These are phyloP conservation scores for Rhizodiscina lignyota DNA, from an alignment of 495 filamentous ascomycete species.

Conservation along the genomic window DNA sequence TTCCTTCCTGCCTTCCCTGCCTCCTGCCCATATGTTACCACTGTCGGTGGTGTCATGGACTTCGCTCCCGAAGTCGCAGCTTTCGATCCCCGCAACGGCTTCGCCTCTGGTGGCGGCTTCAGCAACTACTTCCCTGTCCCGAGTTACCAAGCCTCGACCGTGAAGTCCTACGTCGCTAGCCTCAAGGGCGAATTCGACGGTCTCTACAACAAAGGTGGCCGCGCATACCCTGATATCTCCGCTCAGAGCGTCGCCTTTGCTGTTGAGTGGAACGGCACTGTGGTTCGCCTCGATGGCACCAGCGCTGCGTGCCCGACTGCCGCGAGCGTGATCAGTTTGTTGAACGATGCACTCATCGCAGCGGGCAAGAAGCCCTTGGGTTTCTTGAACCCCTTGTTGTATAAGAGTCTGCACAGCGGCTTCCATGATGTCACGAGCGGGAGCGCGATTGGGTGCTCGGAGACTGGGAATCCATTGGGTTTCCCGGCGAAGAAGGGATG, in stretches of 20 bases:
- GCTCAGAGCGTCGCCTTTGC: slow-evolving; percentile 20
- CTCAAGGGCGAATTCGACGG: slow-evolving; percentile 15
- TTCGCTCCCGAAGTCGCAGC: slow-evolving; percentile 22
- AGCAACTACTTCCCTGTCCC: slow-evolving; percentile 21
- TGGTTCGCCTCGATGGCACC: slow-evolving; percentile 18
- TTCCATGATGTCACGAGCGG: slow-evolving; percentile 21
- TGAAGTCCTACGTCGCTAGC: slow-evolving; percentile 15
- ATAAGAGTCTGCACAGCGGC: slow-evolving; percentile 16
- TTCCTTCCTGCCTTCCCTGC: slow-evolving; percentile 22
- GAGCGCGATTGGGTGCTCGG: slow-evolving; percentile 14
- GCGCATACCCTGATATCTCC: slow-evolving; percentile 22
- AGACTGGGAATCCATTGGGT: too few relatives aligned
- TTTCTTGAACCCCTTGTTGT: slow-evolving; percentile 25
- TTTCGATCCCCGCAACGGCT: slow-evolving; percentile 9
- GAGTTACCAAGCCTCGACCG: slow-evolving; percentile 16
- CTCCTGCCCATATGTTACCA: slow-evolving; percentile 21
- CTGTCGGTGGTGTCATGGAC: slow-evolving; percentile 20
- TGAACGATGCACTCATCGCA: slow-evolving; percentile 21
- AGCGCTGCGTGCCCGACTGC: slow-evolving; percentile 18
- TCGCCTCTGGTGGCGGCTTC: slow-evolving; percentile 19
- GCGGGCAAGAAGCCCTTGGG: slow-evolving; percentile 18
- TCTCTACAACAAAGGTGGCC: slow-evolving; percentile 21
- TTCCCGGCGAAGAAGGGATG: slow-evolving; percentile 19
- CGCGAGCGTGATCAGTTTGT: slow-evolving; percentile 18
- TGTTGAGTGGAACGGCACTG: slow-evolving; percentile 16